phyloP scores from a whole-genome alignment of 306 rosid species.

The Inga oerstediana region DNA sequence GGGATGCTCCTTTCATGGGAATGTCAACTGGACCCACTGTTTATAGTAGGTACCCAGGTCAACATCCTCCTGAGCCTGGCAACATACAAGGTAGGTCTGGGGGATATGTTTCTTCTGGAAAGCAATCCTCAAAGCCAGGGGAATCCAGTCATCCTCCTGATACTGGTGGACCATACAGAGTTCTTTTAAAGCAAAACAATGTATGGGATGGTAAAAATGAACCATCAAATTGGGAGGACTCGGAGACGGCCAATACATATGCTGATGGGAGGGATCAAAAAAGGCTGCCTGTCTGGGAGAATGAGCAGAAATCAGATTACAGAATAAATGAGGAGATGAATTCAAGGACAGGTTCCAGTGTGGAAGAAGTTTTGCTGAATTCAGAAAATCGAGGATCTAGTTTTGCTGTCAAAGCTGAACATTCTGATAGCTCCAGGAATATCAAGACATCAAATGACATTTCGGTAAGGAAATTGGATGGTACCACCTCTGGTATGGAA shows the following conservation, averaged over 20 bases:
- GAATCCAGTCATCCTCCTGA: constrained; percentile 67
- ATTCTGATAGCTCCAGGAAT: constrained; percentile 46
- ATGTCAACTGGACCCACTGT: constrained; percentile 65
- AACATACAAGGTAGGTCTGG: constrained; percentile 64
- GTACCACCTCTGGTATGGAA: constrained; percentile 43
- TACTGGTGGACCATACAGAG: constrained; percentile 76
- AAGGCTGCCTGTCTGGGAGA: constrained; percentile 51
- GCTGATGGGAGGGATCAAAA: constrained; percentile 46
- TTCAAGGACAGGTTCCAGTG: constrained; percentile 38
- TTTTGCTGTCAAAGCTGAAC: constrained; percentile 48
- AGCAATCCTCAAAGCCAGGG: constrained; percentile 52
- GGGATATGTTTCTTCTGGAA: constrained; percentile 59
- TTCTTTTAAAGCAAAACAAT: constrained; percentile 79
- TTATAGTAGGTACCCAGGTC: constrained; percentile 62
- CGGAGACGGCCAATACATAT: constrained; percentile 38
- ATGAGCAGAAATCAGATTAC: constrained; percentile 60
- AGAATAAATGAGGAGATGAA: constrained; percentile 54
- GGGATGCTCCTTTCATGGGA: constrained; percentile 79
- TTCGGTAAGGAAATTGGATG: constrained; percentile 50
- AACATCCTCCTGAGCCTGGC: constrained; percentile 61
- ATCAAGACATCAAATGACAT: constrained; percentile 46
- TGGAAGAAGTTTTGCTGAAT: constrained; percentile 58
- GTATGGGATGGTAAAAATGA: constrained; percentile 66
- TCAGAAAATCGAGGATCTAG: constrained; percentile 47
- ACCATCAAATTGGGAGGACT: constrained; percentile 56